Evolutionary conservation across 768 basidiomycete genomes (phyloP), one percentile per base, ranked within the genome.

Genomic region (Sarcomyxa edulis): DNA sequence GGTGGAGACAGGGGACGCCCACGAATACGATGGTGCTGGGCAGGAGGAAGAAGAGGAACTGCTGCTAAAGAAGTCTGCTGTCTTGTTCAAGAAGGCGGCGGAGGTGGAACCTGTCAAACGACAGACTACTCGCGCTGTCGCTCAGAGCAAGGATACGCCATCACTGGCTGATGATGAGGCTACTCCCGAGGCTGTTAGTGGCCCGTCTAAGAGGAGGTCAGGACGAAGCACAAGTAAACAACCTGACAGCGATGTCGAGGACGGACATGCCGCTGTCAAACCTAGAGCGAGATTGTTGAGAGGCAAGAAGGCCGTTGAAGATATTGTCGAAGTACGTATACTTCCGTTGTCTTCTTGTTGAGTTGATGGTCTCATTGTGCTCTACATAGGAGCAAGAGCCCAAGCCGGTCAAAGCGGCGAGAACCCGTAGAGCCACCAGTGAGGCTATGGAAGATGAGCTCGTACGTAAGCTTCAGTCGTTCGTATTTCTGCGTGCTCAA

Each of bases 141-240:
- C 38, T n/a, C n/a, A n/a, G n/a, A n/a, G n/a, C 10, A 39, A 38
- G 4, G 37, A 31, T 26, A 44, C 38, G 10, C 38, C 38, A n/a
- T 39, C 38, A 10, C 38, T 38, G 18, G 42, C 37, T 12, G 42
- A 38, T 16, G 42, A 44, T 34, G 30, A 38, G 26, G 20, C 36
- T 12, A 39, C 29, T 15, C 26, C 30, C 12, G 6, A 19, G 12
- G 35, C 21, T 19, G 35, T 22, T n/a, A 16, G 6, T 11, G 22
- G n/a, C 18, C 11, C 18, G 4, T 11, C 9, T 5, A 23, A 3
- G 22, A 6, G 42, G 42, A 2, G 29, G 29, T 12, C 38, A 39
- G 11, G 37, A 21, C 5, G 27, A 20, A 20, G 16, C 22, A 12
- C 19, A 26, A 8, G 18, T 23, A 33, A 14, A 16, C 23, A 28